Evolutionary conservation across 306 rosid genomes (phyloP).

Genomic region (Cucurbita ficifolia): DNA sequence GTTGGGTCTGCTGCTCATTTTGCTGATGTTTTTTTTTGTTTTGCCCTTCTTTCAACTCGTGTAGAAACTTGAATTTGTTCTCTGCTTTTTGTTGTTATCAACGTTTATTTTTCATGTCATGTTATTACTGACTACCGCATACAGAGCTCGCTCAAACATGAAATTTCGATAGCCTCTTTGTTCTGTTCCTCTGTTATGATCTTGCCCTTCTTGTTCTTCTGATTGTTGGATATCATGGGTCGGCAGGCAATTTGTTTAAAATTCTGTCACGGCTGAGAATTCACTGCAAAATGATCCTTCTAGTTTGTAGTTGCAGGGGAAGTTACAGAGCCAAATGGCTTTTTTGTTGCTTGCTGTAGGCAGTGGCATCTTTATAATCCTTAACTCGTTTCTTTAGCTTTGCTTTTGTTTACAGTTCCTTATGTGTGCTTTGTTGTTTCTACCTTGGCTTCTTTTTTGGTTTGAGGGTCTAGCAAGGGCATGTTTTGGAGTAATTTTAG

Average conservation of each 20-base stretch:
- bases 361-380: neutral
- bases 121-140: neutral
- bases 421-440: neutral
- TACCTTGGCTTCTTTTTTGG: neutral
- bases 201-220: neutral
- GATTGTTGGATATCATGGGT: neutral
- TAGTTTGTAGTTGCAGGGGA: neutral
- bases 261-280: neutral
- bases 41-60: constrained; percentile 1
- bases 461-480: too few species aligned
- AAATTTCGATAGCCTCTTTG: neutral
- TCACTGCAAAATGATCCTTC: neutral
- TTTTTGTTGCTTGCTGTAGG: neutral
- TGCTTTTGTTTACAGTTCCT: neutral
- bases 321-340: neutral
- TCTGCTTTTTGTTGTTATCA: constrained; percentile 2
- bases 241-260: neutral
- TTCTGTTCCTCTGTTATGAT: neutral
- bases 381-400: neutral
- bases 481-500: neutral
- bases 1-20: constrained; percentile 1
- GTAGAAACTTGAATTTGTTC: constrained; percentile 4
- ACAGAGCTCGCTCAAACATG: constrained; percentile 5
- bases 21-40: neutral
- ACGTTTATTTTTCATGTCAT: constrained; percentile 8